Evolutionary conservation across 2,329 filamentous ascomycete genomes (phyloP), one percentile per base, ranked within the genome.

Genomic region (Botrytis galanthina): DNA sequence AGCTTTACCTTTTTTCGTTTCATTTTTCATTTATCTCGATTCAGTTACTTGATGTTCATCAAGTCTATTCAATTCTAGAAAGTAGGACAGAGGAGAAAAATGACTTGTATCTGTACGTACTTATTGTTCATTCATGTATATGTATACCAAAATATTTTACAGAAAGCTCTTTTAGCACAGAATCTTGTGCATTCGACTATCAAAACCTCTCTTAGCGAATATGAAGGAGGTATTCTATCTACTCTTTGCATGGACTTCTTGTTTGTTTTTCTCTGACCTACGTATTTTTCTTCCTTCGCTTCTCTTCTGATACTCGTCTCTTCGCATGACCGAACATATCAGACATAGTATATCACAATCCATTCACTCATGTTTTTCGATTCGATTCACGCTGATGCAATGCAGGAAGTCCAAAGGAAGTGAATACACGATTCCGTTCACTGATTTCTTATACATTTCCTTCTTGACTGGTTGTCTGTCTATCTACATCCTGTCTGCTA

Each of bases 271-370:
- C 77, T 73, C 85, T 84, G 83, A 92, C 81, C 81, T 91, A 92
- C 86, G 80, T 94, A 90, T 81, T 97, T 92, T 79, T 95, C 89
- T 78, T 94, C 90, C 63, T 78, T 91, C 86, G 5, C 96, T 97
- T 89, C 93, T 92, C 83, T 97, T 94, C 74, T 92, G 51, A 97
- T 93, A 85, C 97, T 98, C 76, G 95, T 95, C 73, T 98, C 93
- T 98, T 95, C 79, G 93, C 89, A 89, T 97, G 75, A 93, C 88
- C 74, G 26, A 54, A 68, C 20, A 42, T 42, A 39, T 22, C 26
- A 54, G 54, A n/a, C 26, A 54, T 42, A 68, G 18, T 9, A 54
- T 32, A 29, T 68, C 32, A 51, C 29, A 51, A 51, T 37, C 22
- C 12, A 67, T 32, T 54, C 44, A 67, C 29, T 37, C 22, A 39